Percentiles rank a stretch among this genome's conserved stretches.
phyloP scores from a whole-genome alignment of 2,329 filamentous ascomycete species.

The Ophiostoma himal-ulmi region DNA sequence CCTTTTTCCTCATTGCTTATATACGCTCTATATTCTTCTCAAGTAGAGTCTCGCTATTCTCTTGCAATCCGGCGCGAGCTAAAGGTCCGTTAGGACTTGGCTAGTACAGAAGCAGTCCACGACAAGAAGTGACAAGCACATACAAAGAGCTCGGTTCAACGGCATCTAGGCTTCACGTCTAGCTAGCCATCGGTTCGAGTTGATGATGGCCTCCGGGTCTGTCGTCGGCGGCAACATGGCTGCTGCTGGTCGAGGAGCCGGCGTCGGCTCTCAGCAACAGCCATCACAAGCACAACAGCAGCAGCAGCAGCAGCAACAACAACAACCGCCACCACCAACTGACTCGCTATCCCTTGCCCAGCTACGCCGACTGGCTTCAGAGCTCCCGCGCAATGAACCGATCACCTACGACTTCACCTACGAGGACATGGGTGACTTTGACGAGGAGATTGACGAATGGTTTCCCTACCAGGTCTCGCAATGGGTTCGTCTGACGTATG shows the following conservation, averaged over 20 bases:
- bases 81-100: neutral
- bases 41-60: neutral
- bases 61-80: neutral
- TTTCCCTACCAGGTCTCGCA: conserved; percentile 89
- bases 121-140: neutral
- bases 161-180: neutral
- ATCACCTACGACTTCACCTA: conserved; percentile 82
- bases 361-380: conserved; percentile 65
- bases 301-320: conserved; percentile 8
- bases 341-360: conserved; percentile 74
- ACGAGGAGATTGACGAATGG: conserved; percentile 95
- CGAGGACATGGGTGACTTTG: conserved; percentile 64
- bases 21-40: neutral
- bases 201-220: conserved; percentile 11
- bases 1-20: no score
- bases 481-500: conserved; percentile 68
- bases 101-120: neutral
- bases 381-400: conserved; percentile 64
- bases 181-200: neutral
- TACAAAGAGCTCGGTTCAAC: neutral
- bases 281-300: conserved; percentile 11
- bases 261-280: neutral
- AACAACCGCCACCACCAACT: conserved; percentile 30
- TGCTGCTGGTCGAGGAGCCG: neutral
- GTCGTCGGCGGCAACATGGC: neutral